Evolutionary conservation across 169 alveolate species (phyloP).

Genomic region (Theileria equi): DNA sequence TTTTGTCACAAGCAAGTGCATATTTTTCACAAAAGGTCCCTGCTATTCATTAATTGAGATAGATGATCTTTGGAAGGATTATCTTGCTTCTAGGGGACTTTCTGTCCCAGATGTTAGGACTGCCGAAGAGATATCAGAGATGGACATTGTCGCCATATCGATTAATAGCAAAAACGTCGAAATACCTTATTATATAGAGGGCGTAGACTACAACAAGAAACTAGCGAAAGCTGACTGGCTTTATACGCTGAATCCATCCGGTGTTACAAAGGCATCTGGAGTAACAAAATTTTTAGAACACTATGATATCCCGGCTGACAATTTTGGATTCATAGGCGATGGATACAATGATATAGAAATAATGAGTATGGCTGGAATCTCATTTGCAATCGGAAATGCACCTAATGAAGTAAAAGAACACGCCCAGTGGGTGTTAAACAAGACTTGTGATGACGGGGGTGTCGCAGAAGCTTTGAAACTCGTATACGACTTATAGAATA

Average conservation of each 20-base stretch:
- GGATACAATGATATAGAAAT: conserved; percentile 59
- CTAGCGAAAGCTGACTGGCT: not conserved
- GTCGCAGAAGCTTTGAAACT: conserved; percentile 28
- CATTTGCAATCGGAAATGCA: conserved; percentile 56
- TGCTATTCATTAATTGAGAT: conserved; percentile 26
- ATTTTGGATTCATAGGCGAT: conserved; percentile 56
- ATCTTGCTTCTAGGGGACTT: conserved; percentile 1
- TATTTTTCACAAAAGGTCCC: conserved; percentile 24
- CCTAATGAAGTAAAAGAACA: conserved; percentile 20
- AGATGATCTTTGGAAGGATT: not conserved
- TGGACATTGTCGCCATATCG: conserved; percentile 24
- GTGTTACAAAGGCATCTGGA: conserved; percentile 49
- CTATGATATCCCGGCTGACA: not conserved
- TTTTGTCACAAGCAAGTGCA: not conserved
- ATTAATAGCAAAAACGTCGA: not conserved
- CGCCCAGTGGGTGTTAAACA: conserved; percentile 46
- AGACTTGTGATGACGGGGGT: conserved; percentile 34
- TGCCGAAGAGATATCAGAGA: conserved; percentile 1
- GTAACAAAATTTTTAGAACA: conserved; percentile 24
- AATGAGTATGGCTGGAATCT: conserved; percentile 38
- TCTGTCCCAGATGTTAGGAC: conserved; percentile 20
- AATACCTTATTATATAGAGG: not conserved
- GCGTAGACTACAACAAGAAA: not conserved
- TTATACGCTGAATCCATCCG: not conserved
- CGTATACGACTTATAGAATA: conserved; percentile 43